A percentile compares a stretch with the other conserved stretches of the same genome.
Conservation (phyloP, 2,329 filamentous ascomycete species). For the Fusarium beomiforme region DNA sequence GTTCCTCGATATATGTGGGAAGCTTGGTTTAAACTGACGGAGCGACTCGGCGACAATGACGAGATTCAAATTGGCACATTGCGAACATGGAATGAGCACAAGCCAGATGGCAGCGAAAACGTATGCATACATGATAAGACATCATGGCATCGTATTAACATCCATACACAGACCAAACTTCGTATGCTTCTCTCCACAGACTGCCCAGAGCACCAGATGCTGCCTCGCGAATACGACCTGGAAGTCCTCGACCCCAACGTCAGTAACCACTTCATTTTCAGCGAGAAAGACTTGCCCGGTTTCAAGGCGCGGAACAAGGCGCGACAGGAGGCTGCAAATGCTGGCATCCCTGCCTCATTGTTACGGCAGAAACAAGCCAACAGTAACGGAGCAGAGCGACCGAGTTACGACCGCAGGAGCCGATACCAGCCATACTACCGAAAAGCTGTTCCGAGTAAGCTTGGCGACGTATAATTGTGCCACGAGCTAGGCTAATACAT, state of each 20-base stretch:
- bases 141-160: conserved; percentile 13
- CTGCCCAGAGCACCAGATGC: conserved; percentile 72
- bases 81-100: conserved; percentile 64
- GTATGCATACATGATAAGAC: conserved; percentile 27
- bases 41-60: conserved; percentile 78
- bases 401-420: conserved; percentile 56
- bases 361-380: conserved; percentile 53
- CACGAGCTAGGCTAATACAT: conserved; percentile 32
- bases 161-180: conserved; percentile 48
- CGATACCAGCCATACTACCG: conserved; percentile 70
- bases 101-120: conserved; percentile 62
- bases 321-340: conserved; percentile 65
- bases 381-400: conserved; percentile 52
- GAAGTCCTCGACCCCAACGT: conserved; percentile 72
- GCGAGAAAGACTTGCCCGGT: conserved; percentile 85
- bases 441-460: conserved; percentile 79
- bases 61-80: conserved; percentile 85
- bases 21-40: conserved; percentile 68
- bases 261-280: conserved; percentile 90
- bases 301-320: conserved; percentile 60
- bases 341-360: conserved; percentile 68
- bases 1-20: conserved; percentile 85
- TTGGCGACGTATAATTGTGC: neutral
- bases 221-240: conserved; percentile 91
- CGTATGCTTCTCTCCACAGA: conserved; percentile 74